Conservation (phyloP, 1,284 basidiomycete genomes). For the Porphyrellus sp. region DNA sequence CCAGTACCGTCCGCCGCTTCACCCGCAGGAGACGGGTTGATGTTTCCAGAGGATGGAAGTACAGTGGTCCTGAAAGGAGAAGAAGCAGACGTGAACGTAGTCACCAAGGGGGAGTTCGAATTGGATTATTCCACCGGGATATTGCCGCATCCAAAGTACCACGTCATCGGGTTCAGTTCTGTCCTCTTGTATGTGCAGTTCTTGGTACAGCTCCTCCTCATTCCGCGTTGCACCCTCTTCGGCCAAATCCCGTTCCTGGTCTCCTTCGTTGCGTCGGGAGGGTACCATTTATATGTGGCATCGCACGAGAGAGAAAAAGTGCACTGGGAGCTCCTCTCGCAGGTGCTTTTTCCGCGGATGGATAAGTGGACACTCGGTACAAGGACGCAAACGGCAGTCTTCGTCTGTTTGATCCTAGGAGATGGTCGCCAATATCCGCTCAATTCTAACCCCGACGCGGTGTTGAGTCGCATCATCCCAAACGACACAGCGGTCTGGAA, state of each 20-base stretch:
- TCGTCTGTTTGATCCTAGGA: constrained; percentile 24
- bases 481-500: constrained; percentile 30
- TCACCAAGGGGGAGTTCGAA: constrained; percentile 31
- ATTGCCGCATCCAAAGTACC: constrained; percentile 6
- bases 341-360: constrained; percentile 9
- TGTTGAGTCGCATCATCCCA: constrained; percentile 20
- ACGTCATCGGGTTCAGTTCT: constrained; percentile 19
- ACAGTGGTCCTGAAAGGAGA: constrained; percentile 26
- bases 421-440: not conserved
- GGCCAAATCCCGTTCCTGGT: constrained; percentile 30
- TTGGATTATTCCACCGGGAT: constrained; percentile 21
- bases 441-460: not conserved
- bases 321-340: constrained; percentile 24
- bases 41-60: constrained; percentile 17
- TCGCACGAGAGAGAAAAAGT: constrained; percentile 22
- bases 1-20: constrained; percentile 24
- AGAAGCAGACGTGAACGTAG: constrained; percentile 26
- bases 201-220: constrained; percentile 28
- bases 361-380: constrained; percentile 22
- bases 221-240: constrained; percentile 26
- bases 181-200: constrained; percentile 28
- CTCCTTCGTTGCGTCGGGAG: constrained; percentile 28
- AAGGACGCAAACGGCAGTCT: constrained; percentile 32
- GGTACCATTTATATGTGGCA: constrained; percentile 30
- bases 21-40: constrained; percentile 27